These are phyloP conservation scores for Penicillium psychrofluorescens DNA, from an alignment of 495 filamentous ascomycete species.

Conservation along the genomic window DNA sequence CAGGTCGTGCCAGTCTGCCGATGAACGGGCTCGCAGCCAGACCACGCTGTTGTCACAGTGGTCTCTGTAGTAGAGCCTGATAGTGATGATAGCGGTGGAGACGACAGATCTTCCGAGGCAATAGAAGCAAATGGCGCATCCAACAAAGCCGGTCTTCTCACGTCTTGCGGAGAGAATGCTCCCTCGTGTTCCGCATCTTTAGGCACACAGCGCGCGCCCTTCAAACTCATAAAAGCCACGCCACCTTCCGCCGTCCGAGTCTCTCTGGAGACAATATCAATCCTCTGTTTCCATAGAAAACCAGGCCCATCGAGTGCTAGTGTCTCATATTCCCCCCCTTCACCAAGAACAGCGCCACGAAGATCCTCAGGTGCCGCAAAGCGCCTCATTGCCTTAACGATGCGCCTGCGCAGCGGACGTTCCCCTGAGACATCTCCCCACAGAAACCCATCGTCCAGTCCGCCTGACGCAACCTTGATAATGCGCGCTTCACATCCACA, in stretches of 20 bases:
- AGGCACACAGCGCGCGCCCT: constrained; percentile 45
- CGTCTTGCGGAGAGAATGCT: constrained; percentile 28
- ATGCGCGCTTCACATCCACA: constrained; percentile 75
- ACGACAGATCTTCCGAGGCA: constrained; percentile 16
- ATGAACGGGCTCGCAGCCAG: constrained; percentile 7
- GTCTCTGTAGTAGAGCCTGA: neutral
- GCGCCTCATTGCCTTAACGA: constrained; percentile 57
- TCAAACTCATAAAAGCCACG: constrained; percentile 55
- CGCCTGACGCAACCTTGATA: constrained; percentile 90
- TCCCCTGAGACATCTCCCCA: constrained; percentile 70
- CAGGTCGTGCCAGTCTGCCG: constrained; percentile 18
- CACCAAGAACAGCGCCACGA: constrained; percentile 68
- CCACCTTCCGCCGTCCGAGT: constrained; percentile 63
- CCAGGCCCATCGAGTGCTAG: constrained; percentile 74
- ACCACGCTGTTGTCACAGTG: constrained; percentile 7
- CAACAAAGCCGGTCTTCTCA: constrained; percentile 37
- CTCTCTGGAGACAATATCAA: constrained; percentile 53
- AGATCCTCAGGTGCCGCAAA: constrained; percentile 53
- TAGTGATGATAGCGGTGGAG: neutral
- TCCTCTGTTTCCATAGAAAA: constrained; percentile 60
- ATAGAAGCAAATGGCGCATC: constrained; percentile 30
- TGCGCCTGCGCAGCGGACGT: constrained; percentile 35
- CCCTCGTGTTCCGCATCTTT: constrained; percentile 32
- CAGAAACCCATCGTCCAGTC: constrained; percentile 71
- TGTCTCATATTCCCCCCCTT: constrained; percentile 96